Percentiles rank a stretch among this genome's conserved stretches.
phyloP scores from a whole-genome alignment of 306 rosid species.

The Glycyrrhiza uralensis region DNA sequence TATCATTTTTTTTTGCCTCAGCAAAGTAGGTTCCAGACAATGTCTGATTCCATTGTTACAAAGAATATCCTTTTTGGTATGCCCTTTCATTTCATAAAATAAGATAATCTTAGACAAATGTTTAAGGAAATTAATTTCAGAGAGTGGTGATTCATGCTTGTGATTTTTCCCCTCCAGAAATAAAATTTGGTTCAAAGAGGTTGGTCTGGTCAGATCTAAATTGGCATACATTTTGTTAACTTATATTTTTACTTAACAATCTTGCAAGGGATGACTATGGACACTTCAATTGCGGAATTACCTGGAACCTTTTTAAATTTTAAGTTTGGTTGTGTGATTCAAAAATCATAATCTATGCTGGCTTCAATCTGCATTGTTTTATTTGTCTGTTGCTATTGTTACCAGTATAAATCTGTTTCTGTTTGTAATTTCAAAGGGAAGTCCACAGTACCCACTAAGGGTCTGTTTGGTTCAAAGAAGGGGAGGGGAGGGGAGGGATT shows the following conservation, averaged over 20 bases:
- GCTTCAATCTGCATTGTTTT: background rate
- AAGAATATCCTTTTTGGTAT: slow-evolving; percentile 80
- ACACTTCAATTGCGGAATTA: background rate
- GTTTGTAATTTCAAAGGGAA: background rate
- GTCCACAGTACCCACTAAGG: background rate
- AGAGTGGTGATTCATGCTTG: background rate
- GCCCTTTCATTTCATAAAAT: background rate
- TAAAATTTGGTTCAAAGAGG: background rate
- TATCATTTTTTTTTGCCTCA: slow-evolving; percentile 34
- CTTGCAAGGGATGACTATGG: background rate
- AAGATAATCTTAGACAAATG: background rate
- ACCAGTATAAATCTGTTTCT: background rate
- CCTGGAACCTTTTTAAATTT: background rate
- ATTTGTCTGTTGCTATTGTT: slow-evolving; percentile 1
- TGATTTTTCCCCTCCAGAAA: background rate
- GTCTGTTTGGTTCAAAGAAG: too few relatives aligned
- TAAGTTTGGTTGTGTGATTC: slow-evolving; percentile 1
- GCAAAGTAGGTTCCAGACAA: slow-evolving; percentile 92
- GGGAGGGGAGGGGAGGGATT: too few relatives aligned
- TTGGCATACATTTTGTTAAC: background rate
- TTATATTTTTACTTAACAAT: background rate
- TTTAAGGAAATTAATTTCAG: slow-evolving; percentile 1
- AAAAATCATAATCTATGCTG: background rate
- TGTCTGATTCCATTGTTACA: slow-evolving; percentile 89
- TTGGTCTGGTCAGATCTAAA: background rate